These are phyloP conservation scores for Pichia exigua DNA, from an alignment of 805 yeast genomes.

Conservation along the genomic window DNA sequence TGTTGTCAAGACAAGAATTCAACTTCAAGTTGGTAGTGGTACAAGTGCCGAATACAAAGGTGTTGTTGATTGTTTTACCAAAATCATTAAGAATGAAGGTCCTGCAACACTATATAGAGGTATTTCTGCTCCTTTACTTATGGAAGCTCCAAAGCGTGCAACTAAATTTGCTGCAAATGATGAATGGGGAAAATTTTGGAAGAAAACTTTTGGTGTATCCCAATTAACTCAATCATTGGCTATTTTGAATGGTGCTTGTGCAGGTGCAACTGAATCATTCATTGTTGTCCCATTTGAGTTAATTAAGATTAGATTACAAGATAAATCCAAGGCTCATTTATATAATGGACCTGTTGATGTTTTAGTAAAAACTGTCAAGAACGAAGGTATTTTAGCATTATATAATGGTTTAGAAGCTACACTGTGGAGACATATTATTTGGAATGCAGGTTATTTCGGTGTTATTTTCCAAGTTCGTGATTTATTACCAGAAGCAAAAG, in stretches of 20 bases:
- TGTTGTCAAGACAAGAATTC: conserved; percentile 95
- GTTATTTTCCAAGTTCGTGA: conserved; percentile 80
- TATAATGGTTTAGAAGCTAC: conserved; percentile 97
- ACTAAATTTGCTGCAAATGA: conserved; percentile 98
- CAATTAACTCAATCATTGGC: conserved; percentile 77
- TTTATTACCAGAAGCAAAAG: conserved; percentile 70
- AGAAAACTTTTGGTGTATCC: conserved; percentile 56
- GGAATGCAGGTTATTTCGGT: conserved; percentile 99
- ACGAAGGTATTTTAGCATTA: conserved; percentile 73
- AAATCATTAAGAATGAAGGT: conserved; percentile 85
- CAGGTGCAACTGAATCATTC: conserved; percentile 95
- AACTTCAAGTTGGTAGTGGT: conserved; percentile 57
- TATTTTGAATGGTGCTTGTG: conserved; percentile 91
- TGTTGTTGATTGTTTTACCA: conserved; percentile 73
- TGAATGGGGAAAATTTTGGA: conserved; percentile 86
- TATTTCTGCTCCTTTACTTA: conserved; percentile 88
- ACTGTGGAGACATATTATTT: conserved; percentile 88
- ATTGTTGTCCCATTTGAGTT: conserved; percentile 97
- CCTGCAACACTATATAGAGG: conserved; percentile 81
- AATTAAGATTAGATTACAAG: conserved; percentile 92
- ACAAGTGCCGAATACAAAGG: conserved; percentile 66
- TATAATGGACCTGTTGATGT: conserved; percentile 84
- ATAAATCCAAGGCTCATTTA: conserved; percentile 47
- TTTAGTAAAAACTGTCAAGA: conserved; percentile 56
- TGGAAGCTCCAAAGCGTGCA: conserved; percentile 99